Evolutionary conservation across 2,329 filamentous ascomycete species (phyloP).

Genomic region (Penicillium olsonii): DNA sequence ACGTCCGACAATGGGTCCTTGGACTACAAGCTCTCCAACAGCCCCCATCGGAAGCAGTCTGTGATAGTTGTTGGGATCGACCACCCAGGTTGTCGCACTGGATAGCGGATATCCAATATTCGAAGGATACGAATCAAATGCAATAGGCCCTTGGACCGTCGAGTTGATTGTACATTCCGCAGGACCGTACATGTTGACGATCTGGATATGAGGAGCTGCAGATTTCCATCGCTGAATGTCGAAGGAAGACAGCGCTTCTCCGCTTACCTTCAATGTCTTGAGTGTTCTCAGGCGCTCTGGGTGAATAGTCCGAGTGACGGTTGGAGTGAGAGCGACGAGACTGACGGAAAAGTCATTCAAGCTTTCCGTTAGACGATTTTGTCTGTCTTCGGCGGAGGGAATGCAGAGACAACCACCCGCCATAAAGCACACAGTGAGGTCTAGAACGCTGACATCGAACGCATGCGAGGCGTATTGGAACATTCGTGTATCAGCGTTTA

Average conservation of each 20-base stretch:
- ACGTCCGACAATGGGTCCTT: not conserved
- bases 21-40: not conserved
- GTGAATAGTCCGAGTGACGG: not conserved
- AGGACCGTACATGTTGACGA: conserved; percentile 21
- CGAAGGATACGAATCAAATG: not conserved
- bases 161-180: conserved; percentile 17
- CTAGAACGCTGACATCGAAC: conserved; percentile 47
- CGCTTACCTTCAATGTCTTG: conserved; percentile 38
- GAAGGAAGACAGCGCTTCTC: conserved; percentile 35
- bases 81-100: not conserved
- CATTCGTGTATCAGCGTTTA: conserved; percentile 43
- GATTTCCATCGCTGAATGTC: conserved; percentile 44
- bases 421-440: conserved; percentile 14
- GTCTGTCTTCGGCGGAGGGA: not conserved
- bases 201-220: conserved; percentile 31
- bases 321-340: not conserved
- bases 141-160: not conserved
- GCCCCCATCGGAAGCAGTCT: not conserved
- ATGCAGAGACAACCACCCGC: not conserved
- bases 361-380: not conserved
- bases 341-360: not conserved
- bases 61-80: not conserved
- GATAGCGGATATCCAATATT: not conserved
- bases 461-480: conserved; percentile 48
- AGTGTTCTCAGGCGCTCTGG: conserved; percentile 16